Evolutionary conservation across 139 green algal genomes (phyloP).

Genomic region (Chlorella sp.): DNA sequence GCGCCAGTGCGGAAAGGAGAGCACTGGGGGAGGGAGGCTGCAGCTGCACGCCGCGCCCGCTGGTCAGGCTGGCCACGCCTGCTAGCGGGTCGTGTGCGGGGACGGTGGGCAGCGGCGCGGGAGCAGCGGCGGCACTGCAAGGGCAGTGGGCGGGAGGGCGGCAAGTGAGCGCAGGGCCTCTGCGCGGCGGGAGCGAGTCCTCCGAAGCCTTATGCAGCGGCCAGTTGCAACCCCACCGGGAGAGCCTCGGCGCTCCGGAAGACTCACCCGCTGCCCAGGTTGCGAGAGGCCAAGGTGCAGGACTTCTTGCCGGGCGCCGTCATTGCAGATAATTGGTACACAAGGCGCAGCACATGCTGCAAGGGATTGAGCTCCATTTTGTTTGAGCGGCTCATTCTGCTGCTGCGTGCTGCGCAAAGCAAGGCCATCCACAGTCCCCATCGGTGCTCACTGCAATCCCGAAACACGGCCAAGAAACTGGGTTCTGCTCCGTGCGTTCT

Average conservation of each 20-base stretch:
- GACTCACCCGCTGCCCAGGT: not conserved
- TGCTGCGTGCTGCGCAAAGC: too few relatives aligned
- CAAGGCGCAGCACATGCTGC: too few relatives aligned
- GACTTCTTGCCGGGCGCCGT: not conserved
- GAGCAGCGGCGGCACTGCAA: not conserved
- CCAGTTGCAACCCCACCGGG: not conserved
- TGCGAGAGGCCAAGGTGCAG: not conserved
- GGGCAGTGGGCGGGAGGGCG: not conserved
- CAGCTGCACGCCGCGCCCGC: not conserved
- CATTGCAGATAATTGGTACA: not conserved
- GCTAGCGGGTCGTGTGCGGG: not conserved
- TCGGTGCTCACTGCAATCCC: too few relatives aligned
- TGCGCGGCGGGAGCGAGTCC: too few relatives aligned
- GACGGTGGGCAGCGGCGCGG: not conserved
- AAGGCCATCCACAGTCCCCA: too few relatives aligned
- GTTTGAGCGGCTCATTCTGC: too few relatives aligned
- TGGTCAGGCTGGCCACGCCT: not conserved
- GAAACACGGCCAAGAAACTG: too few relatives aligned
- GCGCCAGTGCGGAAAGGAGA: not conserved
- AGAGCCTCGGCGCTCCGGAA: too few relatives aligned
- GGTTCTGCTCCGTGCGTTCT: too few relatives aligned
- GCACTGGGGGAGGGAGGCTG: not conserved
- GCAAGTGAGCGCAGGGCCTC: not conserved
- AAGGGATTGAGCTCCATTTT: too few relatives aligned
- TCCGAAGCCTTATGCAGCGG: not conserved